Conservation (phyloP, 306 rosid genomes). For the Sechiopsis laciniata region DNA sequence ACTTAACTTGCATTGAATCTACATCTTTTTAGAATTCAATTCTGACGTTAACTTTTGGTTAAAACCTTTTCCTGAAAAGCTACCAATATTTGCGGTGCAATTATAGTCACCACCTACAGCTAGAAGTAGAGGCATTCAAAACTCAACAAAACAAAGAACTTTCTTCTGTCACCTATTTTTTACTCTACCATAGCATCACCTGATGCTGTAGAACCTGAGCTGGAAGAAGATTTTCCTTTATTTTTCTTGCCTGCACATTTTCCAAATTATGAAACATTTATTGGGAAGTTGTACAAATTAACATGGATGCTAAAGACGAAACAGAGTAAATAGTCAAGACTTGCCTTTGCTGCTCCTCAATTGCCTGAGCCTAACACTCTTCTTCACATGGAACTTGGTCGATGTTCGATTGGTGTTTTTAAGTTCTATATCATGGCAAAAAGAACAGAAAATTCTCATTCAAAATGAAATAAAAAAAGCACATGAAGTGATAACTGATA, state of each 20-base stretch:
- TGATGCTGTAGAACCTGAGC: constrained; percentile 5
- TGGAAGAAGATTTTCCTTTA: constrained; percentile 14
- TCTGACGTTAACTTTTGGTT: too few species aligned
- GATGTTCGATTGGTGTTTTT: constrained; percentile 9
- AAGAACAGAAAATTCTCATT: not conserved
- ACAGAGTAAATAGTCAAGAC: not conserved
- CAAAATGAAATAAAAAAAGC: not conserved
- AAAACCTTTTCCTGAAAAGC: not conserved
- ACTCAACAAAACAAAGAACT: not conserved
- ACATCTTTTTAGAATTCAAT: too few species aligned
- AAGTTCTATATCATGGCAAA: not conserved
- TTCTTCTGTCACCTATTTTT: constrained; percentile 13
- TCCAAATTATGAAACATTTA: not conserved
- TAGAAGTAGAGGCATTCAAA: not conserved
- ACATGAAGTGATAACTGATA: not conserved
- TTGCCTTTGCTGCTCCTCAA: constrained; percentile 20
- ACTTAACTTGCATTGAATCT: too few species aligned
- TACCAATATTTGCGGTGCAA: not conserved
- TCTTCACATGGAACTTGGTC: constrained; percentile 18
- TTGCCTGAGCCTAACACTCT: constrained; percentile 16
- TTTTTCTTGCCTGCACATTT: constrained; percentile 20
- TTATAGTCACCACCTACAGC: too few species aligned
- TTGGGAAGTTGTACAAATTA: not conserved
- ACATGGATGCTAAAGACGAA: not conserved
- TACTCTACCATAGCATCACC: constrained; percentile 19